Evolutionary conservation across 371 early-diverging fungal genomes (phyloP).

Genomic region (Rhizopus sp.): DNA sequence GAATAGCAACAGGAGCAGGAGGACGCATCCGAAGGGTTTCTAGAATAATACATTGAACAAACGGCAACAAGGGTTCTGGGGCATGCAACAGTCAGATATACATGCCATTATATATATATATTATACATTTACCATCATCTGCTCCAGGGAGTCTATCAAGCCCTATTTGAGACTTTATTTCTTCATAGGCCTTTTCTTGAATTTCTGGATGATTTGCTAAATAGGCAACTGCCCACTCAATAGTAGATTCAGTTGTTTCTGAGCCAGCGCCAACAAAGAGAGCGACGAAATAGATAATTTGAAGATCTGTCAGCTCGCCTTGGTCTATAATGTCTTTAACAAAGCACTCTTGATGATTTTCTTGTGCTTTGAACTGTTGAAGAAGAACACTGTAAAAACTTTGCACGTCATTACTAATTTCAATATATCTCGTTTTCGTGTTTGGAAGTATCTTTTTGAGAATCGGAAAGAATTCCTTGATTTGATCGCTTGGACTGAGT

Average conservation of each 20-base stretch:
- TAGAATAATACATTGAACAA: conserved; percentile 49
- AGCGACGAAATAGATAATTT: conserved; percentile 33
- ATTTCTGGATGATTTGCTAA: conserved; percentile 46
- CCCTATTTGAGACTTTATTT: conserved; percentile 37
- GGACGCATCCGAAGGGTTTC: conserved; percentile 47
- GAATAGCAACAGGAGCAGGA: conserved; percentile 48
- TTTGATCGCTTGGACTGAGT: conserved; percentile 40
- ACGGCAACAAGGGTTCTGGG: conserved; percentile 33
- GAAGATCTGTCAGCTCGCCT: conserved; percentile 35
- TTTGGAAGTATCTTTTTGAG: conserved; percentile 31
- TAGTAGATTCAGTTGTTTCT: conserved; percentile 46
- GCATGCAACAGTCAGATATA: too few relatives aligned
- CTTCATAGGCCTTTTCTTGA: conserved; percentile 43
- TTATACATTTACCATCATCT: conserved; percentile 34
- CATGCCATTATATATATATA: background rate
- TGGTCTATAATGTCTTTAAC: conserved; percentile 36
- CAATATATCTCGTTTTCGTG: conserved; percentile 11
- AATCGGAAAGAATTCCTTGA: conserved; percentile 49
- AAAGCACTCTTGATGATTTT: conserved; percentile 35
- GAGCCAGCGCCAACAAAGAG: conserved; percentile 54
- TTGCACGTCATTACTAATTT: conserved; percentile 18
- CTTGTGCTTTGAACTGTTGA: conserved; percentile 18
- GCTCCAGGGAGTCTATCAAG: conserved; percentile 34
- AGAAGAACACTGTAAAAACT: conserved; percentile 37
- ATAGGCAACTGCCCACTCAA: conserved; percentile 46